These are phyloP conservation scores for Albugo candida DNA, from an alignment of 352 stramenopile species.

Conservation along the genomic window DNA sequence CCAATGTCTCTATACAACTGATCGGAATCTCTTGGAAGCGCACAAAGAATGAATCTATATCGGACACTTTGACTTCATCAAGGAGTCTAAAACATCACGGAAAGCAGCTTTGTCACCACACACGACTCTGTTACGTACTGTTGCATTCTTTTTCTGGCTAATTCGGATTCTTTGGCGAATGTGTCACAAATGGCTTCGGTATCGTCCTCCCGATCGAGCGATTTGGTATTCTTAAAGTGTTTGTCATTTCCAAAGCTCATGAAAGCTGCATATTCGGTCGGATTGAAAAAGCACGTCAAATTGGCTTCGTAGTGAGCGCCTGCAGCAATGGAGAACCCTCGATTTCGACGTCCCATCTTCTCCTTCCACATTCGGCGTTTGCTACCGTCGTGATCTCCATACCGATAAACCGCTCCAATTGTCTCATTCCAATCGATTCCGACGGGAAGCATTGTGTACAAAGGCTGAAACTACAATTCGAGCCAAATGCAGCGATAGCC, in stretches of 20 bases:
- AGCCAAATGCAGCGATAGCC: not conserved
- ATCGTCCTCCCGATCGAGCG: not conserved
- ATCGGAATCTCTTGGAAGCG: conserved; percentile 41
- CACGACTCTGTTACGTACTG: not conserved
- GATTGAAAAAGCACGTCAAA: conserved; percentile 60
- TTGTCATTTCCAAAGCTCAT: conserved; percentile 7
- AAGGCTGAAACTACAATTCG: conserved; percentile 32
- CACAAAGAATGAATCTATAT: conserved; percentile 20
- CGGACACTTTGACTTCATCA: conserved; percentile 25
- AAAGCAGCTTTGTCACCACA: too few species aligned
- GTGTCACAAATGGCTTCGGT: too few species aligned
- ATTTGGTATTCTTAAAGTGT: not conserved
- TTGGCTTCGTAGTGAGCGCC: conserved; percentile 44
- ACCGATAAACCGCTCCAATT: not conserved
- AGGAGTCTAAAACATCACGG: conserved; percentile 17
- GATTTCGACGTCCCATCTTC: conserved; percentile 13
- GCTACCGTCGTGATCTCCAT: conserved; percentile 20
- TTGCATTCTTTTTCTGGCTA: conserved; percentile 2
- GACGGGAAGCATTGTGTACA: conserved; percentile 44
- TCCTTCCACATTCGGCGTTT: conserved; percentile 29
- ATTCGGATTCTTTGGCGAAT: conserved; percentile 2
- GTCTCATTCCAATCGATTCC: conserved; percentile 43
- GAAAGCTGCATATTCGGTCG: conserved; percentile 36
- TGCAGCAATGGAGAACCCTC: conserved; percentile 3
- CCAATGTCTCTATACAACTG: conserved; percentile 44